phyloP scores from a whole-genome alignment of 2,329 filamentous ascomycete genomes.

The Macrophomina pseudophaseolina region DNA sequence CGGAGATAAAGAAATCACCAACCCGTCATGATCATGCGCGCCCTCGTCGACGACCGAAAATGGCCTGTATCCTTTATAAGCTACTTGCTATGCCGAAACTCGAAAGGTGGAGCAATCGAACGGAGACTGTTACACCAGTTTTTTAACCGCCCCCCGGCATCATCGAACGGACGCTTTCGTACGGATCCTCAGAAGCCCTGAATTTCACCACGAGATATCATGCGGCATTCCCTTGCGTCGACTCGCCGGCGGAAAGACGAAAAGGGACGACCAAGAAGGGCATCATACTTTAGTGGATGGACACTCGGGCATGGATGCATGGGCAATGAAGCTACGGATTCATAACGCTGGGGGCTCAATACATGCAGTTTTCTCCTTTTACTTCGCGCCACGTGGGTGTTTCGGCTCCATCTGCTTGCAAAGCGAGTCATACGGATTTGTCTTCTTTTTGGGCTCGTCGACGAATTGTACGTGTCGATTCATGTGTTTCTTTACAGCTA shows the following conservation, averaged over 20 bases:
- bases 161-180: conserved; percentile 19
- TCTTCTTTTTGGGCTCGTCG: conserved; percentile 20
- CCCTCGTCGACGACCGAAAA: conserved; percentile 27
- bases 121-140: conserved; percentile 20
- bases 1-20: conserved; percentile 70
- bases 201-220: conserved; percentile 14
- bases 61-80: conserved; percentile 27
- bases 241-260: conserved; percentile 24
- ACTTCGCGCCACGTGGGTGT: conserved; percentile 21
- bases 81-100: conserved; percentile 24
- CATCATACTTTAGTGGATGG: conserved; percentile 18
- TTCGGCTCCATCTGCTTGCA: conserved; percentile 19
- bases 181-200: conserved; percentile 19
- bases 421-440: conserved; percentile 23
- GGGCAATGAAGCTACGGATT: conserved; percentile 24
- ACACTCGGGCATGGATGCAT: conserved; percentile 23
- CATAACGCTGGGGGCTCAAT: conserved; percentile 23
- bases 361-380: conserved; percentile 25
- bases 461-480: conserved; percentile 19
- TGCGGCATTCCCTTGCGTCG: conserved; percentile 21
- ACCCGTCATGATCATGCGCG: conserved; percentile 30
- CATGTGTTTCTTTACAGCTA: conserved; percentile 24
- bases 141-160: background rate
- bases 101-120: conserved; percentile 19
- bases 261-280: conserved; percentile 19